phyloP scores from a whole-genome alignment of 2,329 filamentous ascomycete genomes.

The Aspergillus ruber region DNA sequence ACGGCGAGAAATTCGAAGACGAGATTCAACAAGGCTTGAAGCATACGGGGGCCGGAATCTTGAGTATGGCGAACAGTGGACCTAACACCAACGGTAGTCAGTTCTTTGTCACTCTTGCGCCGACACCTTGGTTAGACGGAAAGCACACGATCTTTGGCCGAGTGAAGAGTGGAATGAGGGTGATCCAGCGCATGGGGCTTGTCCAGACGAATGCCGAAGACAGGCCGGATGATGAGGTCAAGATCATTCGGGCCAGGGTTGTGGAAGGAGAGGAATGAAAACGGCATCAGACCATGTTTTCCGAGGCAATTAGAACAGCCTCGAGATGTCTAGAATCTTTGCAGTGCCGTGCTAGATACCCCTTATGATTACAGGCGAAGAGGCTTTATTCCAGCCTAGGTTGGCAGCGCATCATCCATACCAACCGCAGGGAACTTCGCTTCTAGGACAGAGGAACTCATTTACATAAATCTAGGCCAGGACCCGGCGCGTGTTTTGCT shows the following conservation, averaged over 20 bases:
- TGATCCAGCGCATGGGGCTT: conserved; percentile 82
- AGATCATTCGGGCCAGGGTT: conserved; percentile 66
- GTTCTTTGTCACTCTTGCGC: conserved; percentile 92
- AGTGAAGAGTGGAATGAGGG: conserved; percentile 72
- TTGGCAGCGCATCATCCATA: background rate
- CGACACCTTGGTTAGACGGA: conserved; percentile 91
- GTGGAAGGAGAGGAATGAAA: conserved; percentile 50
- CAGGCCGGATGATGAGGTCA: conserved; percentile 72
- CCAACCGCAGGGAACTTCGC: background rate
- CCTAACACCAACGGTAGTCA: conserved; percentile 91
- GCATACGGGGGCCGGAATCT: conserved; percentile 86
- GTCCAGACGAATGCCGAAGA: conserved; percentile 80
- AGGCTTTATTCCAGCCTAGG: background rate
- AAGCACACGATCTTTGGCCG: conserved; percentile 96
- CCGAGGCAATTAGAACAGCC: background rate
- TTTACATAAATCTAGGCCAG: background rate
- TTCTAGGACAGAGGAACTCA: background rate
- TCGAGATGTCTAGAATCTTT: background rate
- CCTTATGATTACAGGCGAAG: background rate
- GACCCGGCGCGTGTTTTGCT: background rate
- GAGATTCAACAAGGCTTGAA: conserved; percentile 74
- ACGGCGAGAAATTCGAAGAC: conserved; percentile 88
- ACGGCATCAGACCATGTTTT: background rate
- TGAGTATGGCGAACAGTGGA: conserved; percentile 94
- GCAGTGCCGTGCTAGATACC: background rate